phyloP scores from a whole-genome alignment of 1,284 basidiomycete species.

The Vanrija humicola region DNA sequence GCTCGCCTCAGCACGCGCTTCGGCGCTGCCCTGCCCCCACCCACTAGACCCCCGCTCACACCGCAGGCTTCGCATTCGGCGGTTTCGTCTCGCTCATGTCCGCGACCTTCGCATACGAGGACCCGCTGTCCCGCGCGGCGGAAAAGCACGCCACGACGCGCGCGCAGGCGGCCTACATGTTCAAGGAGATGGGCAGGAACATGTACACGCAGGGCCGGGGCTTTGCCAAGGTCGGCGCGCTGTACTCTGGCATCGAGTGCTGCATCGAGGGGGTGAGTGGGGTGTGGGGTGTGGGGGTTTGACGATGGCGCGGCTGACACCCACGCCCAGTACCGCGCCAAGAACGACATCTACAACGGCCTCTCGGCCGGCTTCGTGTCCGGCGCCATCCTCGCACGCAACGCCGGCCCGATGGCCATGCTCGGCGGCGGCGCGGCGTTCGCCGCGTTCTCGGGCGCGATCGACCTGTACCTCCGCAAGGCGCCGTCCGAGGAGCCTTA shows the following conservation, averaged over 20 bases:
- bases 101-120: constrained; percentile 90
- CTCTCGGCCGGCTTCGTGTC: constrained; percentile 53
- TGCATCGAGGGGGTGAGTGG: constrained; percentile 88
- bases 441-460: constrained; percentile 82
- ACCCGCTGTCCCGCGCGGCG: constrained; percentile 73
- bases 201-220: constrained; percentile 90
- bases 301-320: not conserved
- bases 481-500: constrained; percentile 73
- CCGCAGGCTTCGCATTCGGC: constrained; percentile 79
- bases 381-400: constrained; percentile 76
- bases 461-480: constrained; percentile 78
- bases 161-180: constrained; percentile 69
- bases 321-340: constrained; percentile 76
- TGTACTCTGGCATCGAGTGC: constrained; percentile 93
- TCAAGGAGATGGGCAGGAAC: constrained; percentile 89
- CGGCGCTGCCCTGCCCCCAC: too few species aligned
- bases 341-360: constrained; percentile 85
- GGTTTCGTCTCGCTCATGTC: constrained; percentile 97
- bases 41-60: constrained; percentile 6
- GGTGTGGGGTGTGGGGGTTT: not conserved
- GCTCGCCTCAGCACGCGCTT: too few species aligned
- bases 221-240: constrained; percentile 89
- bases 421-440: constrained; percentile 80
- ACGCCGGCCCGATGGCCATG: constrained; percentile 76
- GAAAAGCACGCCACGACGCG: constrained; percentile 35